These are phyloP conservation scores for Penicillium nucicola DNA, from an alignment of 495 filamentous ascomycete genomes.

Conservation along the genomic window DNA sequence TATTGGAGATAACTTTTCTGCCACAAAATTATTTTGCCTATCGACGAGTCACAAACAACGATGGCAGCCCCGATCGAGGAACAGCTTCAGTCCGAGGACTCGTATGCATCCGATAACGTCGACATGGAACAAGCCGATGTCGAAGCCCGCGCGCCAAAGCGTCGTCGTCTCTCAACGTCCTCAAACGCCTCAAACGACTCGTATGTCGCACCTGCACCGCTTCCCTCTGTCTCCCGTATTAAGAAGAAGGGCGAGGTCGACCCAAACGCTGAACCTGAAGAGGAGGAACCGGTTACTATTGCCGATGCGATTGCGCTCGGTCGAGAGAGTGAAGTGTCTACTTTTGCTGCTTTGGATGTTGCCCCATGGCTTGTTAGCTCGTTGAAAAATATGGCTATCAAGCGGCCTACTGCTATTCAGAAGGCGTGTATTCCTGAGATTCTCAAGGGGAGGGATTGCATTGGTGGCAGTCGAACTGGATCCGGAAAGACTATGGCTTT, in stretches of 20 bases:
- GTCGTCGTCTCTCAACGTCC: constrained; percentile 43
- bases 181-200: constrained; percentile 39
- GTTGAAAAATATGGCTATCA: constrained; percentile 82
- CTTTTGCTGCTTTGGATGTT: constrained; percentile 71
- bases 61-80: constrained; percentile 33
- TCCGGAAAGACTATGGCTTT: constrained; percentile 99
- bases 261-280: constrained; percentile 15
- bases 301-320: constrained; percentile 44
- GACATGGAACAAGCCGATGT: constrained; percentile 20
- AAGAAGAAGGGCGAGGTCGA: constrained; percentile 37
- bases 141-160: constrained; percentile 36
- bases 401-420: constrained; percentile 86
- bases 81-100: constrained; percentile 23
- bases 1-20: constrained; percentile 37
- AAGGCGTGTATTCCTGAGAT: constrained; percentile 88
- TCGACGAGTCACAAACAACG: constrained; percentile 17
- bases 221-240: constrained; percentile 44
- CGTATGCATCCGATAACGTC: constrained; percentile 19
- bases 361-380: constrained; percentile 88
- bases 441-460: constrained; percentile 84
- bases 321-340: constrained; percentile 46
- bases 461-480: constrained; percentile 90
- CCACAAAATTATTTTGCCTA: constrained; percentile 35
- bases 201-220: constrained; percentile 36
- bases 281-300: constrained; percentile 39